Percentiles rank a stretch among this genome's conserved stretches.
Conservation (phyloP, 176 grass and related monocot species). For the Eleusine indica region DNA sequence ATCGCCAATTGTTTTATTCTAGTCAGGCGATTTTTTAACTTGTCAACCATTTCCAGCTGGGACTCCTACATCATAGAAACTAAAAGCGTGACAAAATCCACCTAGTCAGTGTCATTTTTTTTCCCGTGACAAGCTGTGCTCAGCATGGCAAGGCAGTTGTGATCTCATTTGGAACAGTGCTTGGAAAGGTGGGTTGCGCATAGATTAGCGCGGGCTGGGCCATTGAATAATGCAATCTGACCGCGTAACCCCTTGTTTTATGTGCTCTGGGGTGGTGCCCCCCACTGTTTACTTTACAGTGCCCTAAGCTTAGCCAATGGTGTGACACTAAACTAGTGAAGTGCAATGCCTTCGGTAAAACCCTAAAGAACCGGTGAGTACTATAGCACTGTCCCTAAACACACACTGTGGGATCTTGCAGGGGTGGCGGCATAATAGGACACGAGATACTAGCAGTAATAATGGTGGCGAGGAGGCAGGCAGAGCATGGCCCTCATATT, state of each 20-base stretch:
- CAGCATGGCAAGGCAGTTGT: background rate
- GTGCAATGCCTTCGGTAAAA: slow-evolving; percentile 27
- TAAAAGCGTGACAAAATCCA: background rate
- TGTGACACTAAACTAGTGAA: slow-evolving; percentile 21
- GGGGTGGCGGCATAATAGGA: slow-evolving; percentile 53
- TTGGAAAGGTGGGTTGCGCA: background rate
- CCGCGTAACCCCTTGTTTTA: slow-evolving; percentile 57
- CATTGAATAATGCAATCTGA: slow-evolving; percentile 48
- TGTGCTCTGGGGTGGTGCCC: slow-evolving; percentile 45
- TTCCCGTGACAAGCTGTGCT: background rate
- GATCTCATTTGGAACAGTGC: slow-evolving; percentile 51
- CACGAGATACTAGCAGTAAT: slow-evolving; percentile 49
- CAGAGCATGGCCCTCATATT: slow-evolving; percentile 34
- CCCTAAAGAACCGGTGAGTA: slow-evolving; percentile 3
- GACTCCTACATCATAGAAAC: background rate
- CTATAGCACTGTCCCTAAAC: background rate
- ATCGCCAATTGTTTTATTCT: background rate
- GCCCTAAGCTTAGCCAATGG: slow-evolving; percentile 44
- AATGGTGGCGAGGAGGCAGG: slow-evolving; percentile 25
- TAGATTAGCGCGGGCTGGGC: background rate
- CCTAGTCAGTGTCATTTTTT: too few species aligned
- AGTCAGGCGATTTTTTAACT: background rate
- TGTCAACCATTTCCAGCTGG: background rate
- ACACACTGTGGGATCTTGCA: background rate
- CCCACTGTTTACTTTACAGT: slow-evolving; percentile 53